Evolutionary conservation across 2,329 filamentous ascomycete genomes (phyloP).

Genomic region (Thelonectria discophora): DNA sequence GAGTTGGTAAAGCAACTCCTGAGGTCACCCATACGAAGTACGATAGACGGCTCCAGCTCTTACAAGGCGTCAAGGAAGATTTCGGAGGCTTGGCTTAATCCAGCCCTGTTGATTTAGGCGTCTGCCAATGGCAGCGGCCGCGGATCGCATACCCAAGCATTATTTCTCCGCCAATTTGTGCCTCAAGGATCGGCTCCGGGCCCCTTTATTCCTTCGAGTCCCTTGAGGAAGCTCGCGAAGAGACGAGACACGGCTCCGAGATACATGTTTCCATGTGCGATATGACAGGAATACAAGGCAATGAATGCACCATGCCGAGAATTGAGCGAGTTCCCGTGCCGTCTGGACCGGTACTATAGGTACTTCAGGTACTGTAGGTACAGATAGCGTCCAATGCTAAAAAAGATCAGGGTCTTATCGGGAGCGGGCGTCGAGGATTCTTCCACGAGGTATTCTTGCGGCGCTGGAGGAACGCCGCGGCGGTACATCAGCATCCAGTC

Average conservation of each 20-base stretch:
- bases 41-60: not conserved
- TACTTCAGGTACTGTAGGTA: no score
- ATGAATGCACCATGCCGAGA: slow-evolving; percentile 15
- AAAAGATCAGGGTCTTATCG: slow-evolving; percentile 31
- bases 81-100: slow-evolving; percentile 15
- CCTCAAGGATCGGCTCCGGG: not conserved
- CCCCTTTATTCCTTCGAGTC: not conserved
- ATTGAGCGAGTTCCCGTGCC: slow-evolving; percentile 18
- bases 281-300: not conserved
- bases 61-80: slow-evolving; percentile 14
- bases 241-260: not conserved
- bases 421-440: slow-evolving; percentile 24
- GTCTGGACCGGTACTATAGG: no score
- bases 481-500: slow-evolving; percentile 30
- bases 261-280: not conserved
- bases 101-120: not conserved
- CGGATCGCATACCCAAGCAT: slow-evolving; percentile 2
- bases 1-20: slow-evolving; percentile 7
- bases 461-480: slow-evolving; percentile 22
- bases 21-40: not conserved
- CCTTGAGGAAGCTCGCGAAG: slow-evolving; percentile 3
- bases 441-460: slow-evolving; percentile 10
- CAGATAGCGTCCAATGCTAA: slow-evolving; percentile 9
- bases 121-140: slow-evolving; percentile 1
- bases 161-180: not conserved